A percentile compares a stretch with the other conserved stretches of the same genome.
Evolutionary conservation across 768 basidiomycete genomes (phyloP).

Genomic region (Trametes sanguinea): DNA sequence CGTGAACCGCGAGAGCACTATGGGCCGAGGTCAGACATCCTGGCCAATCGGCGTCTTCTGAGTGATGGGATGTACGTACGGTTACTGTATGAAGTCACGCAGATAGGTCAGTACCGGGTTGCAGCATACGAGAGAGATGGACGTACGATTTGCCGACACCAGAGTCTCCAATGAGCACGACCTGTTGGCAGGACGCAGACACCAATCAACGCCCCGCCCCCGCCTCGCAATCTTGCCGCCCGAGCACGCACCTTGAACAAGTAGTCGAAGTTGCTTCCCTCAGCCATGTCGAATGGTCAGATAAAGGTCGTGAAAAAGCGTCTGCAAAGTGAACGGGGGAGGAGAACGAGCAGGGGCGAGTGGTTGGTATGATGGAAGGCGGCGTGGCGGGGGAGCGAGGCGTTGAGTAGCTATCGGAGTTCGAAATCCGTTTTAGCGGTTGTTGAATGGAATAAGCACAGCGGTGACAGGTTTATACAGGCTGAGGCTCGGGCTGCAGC

Average conservation of each 20-base stretch:
- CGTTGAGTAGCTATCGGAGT: conserved; percentile 32
- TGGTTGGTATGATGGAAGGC: conserved; percentile 18
- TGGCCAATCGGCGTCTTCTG: neutral
- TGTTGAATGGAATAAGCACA: neutral
- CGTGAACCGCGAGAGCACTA: conserved; percentile 99
- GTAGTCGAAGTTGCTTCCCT: conserved; percentile 97
- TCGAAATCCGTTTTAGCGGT: conserved; percentile 25
- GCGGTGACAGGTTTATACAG: too few species aligned
- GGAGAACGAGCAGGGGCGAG: conserved; percentile 6
- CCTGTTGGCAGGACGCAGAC: conserved; percentile 48
- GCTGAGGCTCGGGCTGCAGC: neutral
- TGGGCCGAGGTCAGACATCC: conserved; percentile 4
- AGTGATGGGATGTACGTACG: conserved; percentile 43
- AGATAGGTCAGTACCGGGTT: neutral
- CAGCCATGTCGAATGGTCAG: conserved; percentile 59
- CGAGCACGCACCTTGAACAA: conserved; percentile 86
- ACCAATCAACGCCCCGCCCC: conserved; percentile 16
- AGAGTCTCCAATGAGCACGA: conserved; percentile 98
- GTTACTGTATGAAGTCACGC: conserved; percentile 48
- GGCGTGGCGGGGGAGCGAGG: conserved; percentile 18
- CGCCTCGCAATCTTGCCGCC: neutral
- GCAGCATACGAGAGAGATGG: conserved; percentile 20
- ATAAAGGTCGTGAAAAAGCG: conserved; percentile 27
- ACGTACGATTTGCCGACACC: conserved; percentile 99
- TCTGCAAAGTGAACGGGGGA: conserved; percentile 4